Base-by-base conservation (phyloP, 805 yeast genomes). In the Suhomyces vadensis region DNA sequence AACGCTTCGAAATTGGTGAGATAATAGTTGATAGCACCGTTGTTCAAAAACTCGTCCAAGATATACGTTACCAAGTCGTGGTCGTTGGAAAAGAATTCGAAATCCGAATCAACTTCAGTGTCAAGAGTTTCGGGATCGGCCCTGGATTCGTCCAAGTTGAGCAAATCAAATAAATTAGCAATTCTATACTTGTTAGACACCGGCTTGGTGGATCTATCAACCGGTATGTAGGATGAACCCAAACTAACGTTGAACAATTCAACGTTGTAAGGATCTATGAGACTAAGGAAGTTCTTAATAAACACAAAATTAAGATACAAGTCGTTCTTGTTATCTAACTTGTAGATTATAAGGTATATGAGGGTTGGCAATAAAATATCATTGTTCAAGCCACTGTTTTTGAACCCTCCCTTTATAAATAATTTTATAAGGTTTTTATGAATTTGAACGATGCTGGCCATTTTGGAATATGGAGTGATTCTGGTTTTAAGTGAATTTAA, bases 1-100 rank as follows among this genome's bases (percentile, higher is more conserved):
- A 67, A 62, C 3, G 76, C 76, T 42, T 71, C 76, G 41, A 70
- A 65, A 49, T 71, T 71, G 3, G 75, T 71, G 23, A 71, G 53
- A 48, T 69, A 71, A 45, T 61, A 71, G 38, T 60, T 58, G 27
- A 64, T 47, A 46, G 71, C 76, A 1, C 75, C 74, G 22, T 57
- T 60, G 50, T 71, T 70, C 33, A 70, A 57, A 44, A 56, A 65
- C 11, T 46, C 54, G 11, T 48, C 40, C 41, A 55, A 56, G 8
- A 70, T 55, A 44, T 54, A 58, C 6, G 58, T 48, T n/a, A 65
- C 54, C 24, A 70, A 47, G 16, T 57, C 64, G 21, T 53, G 53
- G 46, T 71, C 74, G 39, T 55, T 59, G 3, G 46, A 45, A 44
- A 67, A 65, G 38, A 64, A 65, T 6, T 57, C 57, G n/a, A 46